Conservation (phyloP, 306 rosid genomes). For the Albizia julibrissin region DNA sequence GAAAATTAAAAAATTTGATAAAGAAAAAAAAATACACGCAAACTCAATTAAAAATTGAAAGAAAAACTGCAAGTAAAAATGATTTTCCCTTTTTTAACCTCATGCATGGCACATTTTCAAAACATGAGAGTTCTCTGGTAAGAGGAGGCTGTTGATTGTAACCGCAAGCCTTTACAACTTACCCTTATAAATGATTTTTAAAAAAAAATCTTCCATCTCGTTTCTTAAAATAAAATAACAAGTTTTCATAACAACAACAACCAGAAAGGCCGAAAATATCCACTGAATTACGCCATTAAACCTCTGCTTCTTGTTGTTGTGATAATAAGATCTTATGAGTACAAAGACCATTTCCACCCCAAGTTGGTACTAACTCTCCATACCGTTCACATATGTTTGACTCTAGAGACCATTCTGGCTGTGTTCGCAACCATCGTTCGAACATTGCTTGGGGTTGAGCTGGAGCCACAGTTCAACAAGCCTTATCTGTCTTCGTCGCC, state of each 20-base stretch:
- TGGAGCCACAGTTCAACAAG: slow-evolving; percentile 52
- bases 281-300: slow-evolving; percentile 15
- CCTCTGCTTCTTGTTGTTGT: slow-evolving; percentile 12
- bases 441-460: slow-evolving; percentile 31
- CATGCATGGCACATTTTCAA: too few relatives aligned
- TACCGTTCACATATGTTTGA: slow-evolving; percentile 35
- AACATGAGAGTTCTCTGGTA: too few relatives aligned
- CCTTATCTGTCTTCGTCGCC: slow-evolving; percentile 51
- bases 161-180: too few relatives aligned
- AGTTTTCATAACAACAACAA: not conserved
- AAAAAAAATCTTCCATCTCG: too few relatives aligned
- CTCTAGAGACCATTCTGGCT: slow-evolving; percentile 40
- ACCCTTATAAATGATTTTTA: too few relatives aligned
- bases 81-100: too few relatives aligned
- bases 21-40: too few relatives aligned
- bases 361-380: slow-evolving; percentile 8
- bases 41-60: too few relatives aligned
- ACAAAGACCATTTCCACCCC: slow-evolving; percentile 32
- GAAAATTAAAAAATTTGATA: too few relatives aligned
- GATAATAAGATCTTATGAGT: not conserved
- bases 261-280: slow-evolving; percentile 4
- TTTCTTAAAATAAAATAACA: too few relatives aligned
- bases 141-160: too few relatives aligned
- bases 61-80: too few relatives aligned
- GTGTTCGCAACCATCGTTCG: slow-evolving; percentile 30